phyloP scores from a whole-genome alignment of 2,329 filamentous ascomycete species.

The Rhinocladiella mackenziei region DNA sequence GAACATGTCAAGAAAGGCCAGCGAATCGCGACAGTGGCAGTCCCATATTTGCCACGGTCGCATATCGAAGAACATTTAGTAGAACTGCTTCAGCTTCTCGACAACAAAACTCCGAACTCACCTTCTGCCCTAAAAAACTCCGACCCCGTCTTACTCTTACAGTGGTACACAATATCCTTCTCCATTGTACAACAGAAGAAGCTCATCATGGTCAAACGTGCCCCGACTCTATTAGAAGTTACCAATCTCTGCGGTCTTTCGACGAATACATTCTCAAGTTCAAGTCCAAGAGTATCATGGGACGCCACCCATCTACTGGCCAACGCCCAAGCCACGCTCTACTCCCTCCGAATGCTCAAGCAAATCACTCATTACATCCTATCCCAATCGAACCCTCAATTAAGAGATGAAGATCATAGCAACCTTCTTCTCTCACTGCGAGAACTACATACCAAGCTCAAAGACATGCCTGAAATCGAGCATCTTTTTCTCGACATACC shows the following conservation, averaged over 20 bases:
- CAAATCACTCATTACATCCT: slow-evolving; percentile 34
- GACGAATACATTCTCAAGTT: not conserved
- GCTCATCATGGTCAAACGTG: slow-evolving; percentile 6
- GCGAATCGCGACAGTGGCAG: slow-evolving; percentile 31
- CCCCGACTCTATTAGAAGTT: not conserved
- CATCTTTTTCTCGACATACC: slow-evolving; percentile 22
- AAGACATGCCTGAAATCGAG: slow-evolving; percentile 18
- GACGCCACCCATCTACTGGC: slow-evolving; percentile 58
- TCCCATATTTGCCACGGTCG: not conserved
- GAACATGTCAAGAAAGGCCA: slow-evolving; percentile 27
- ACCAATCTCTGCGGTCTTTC: slow-evolving; percentile 10
- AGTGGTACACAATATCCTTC: slow-evolving; percentile 20
- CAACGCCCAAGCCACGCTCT: slow-evolving; percentile 57
- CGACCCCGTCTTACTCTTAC: too few relatives aligned
- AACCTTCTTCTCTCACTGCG: not conserved
- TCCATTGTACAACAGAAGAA: slow-evolving; percentile 14
- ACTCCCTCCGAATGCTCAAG: slow-evolving; percentile 59
- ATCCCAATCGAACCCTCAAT: not conserved
- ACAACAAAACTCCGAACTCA: not conserved
- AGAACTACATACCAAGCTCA: slow-evolving; percentile 2
- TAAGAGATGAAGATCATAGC: not conserved
- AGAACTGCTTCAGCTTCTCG: slow-evolving; percentile 3
- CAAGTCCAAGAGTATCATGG: slow-evolving; percentile 45
- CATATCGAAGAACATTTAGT: not conserved
- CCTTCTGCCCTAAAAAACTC: not conserved